Base-by-base conservation (phyloP, 345 rosid species). In the Eutrema yunnanense region DNA sequence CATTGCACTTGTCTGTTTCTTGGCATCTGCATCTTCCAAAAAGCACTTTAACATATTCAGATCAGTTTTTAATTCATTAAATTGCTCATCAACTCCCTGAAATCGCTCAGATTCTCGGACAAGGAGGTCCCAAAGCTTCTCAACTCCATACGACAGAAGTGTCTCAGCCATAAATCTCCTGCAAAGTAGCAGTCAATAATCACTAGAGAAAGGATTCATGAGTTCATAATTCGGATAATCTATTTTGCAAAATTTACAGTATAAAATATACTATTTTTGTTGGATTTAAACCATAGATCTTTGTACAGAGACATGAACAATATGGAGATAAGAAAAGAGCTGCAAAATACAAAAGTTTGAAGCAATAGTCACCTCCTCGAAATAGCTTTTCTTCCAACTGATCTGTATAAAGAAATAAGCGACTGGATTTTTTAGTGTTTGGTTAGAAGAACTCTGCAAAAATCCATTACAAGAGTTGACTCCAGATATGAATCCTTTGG, bases 11-110 rank as follows among this genome's bases (percentile, higher is more conserved):
- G 19, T 44, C 30, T 78, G 72, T 26, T 63, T 78, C 27, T 63
- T 73, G 41, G 75, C 62, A 33, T 72, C 71, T 2, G 73, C 73
- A 58, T 81, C 84, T 72, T 64, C 36, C 36, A 75, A 41, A 51
- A 75, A 79, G 13, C 73, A 65, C 3, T 61, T 69, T 70, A 78
- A 71, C 54, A 46, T 41, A n/a, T 34, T 47, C 1, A 81, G 40
- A 5, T 75, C 78, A 44, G 26, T 53, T 54, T 63, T 65, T 4
- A 80, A 8, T 67, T 33, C 56, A 16, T 14, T 5, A 6, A 74
- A 34, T 36, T 78, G 49, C 5, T 69, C 56, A 10, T 50, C 13
- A 5, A 80, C 55, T 50, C 56, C 74, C 2, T 34, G 16, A 26
- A 52, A 42, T 13, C 26, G 50, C 3, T 29, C 40, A 14, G 65